Percentiles rank a stretch among this genome's conserved stretches.
These are phyloP conservation scores for Geranium brycei DNA, from an alignment of 345 rosid genomes.

Conservation along the genomic window DNA sequence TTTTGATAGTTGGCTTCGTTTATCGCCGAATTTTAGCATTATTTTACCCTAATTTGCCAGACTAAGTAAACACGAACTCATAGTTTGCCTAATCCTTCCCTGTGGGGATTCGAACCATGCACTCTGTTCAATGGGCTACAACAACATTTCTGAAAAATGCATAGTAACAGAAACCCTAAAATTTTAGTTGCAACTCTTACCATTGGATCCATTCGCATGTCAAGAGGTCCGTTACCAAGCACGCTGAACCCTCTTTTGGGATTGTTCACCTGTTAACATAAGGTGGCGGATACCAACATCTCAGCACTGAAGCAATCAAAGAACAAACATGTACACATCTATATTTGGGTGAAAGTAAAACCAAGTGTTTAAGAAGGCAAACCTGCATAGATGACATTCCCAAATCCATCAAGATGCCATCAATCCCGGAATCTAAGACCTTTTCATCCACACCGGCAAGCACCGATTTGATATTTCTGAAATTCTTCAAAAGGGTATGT, in stretches of 20 bases:
- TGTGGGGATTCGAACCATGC: too few species aligned
- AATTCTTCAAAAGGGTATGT: constrained; percentile 42
- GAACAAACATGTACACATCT: background rate
- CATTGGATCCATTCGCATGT: constrained; percentile 96
- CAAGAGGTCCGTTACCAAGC: constrained; percentile 80
- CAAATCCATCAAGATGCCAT: constrained; percentile 87
- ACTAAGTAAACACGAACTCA: too few species aligned
- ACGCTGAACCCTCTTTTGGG: constrained; percentile 83
- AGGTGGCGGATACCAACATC: background rate
- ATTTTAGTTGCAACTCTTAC: constrained; percentile 15
- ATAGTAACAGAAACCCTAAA: background rate
- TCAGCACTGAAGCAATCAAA: background rate
- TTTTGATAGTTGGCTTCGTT: too few species aligned
- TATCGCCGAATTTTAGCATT: too few species aligned
- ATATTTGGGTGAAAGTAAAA: background rate
- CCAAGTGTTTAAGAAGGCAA: background rate
- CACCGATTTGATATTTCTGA: constrained; percentile 39
- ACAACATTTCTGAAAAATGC: background rate
- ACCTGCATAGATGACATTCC: constrained; percentile 99
- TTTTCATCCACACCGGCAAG: constrained; percentile 31
- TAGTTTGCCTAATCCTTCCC: too few species aligned
- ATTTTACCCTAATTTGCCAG: too few species aligned
- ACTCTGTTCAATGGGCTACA: too few species aligned
- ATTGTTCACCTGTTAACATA: constrained; percentile 55
- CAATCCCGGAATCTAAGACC: constrained; percentile 40